phyloP scores from a whole-genome alignment of 305 asterid species.

The Rubia balearica region DNA sequence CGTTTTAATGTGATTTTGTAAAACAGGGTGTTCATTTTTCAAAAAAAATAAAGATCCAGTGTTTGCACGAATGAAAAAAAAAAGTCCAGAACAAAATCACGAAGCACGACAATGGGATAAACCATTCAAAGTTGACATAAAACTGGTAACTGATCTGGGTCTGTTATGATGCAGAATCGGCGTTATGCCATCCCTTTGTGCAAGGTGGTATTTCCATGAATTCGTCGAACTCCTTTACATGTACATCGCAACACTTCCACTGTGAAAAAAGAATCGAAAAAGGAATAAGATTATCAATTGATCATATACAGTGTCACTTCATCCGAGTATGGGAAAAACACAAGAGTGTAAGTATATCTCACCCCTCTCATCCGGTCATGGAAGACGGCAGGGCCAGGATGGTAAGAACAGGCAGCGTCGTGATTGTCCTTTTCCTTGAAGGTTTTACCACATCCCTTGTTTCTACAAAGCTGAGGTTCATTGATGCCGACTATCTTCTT shows the following conservation, averaged over 20 bases:
- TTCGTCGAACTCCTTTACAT: constrained; percentile 81
- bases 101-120: not conserved
- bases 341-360: constrained; percentile 16
- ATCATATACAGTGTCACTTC: not conserved
- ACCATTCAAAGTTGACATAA: not conserved
- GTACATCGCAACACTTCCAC: constrained; percentile 95
- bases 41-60: too few relatives aligned
- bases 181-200: constrained; percentile 87
- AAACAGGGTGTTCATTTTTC: not conserved
- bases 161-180: constrained; percentile 44
- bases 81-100: not conserved
- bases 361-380: constrained; percentile 93
- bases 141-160: constrained; percentile 6
- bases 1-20: not conserved
- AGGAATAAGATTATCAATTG: not conserved
- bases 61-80: not conserved
- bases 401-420: constrained; percentile 71
- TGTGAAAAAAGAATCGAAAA: constrained; percentile 18
- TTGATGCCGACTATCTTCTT: constrained; percentile 62
- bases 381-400: constrained; percentile 87
- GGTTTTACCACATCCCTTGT: constrained; percentile 67
- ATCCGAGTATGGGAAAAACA: not conserved
- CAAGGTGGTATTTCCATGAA: constrained; percentile 79
- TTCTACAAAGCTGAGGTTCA: constrained; percentile 63
- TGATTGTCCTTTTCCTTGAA: constrained; percentile 81